Conservation (phyloP, 192 early-diverging fungal genomes). For the Gaertneriomyces sp. region DNA sequence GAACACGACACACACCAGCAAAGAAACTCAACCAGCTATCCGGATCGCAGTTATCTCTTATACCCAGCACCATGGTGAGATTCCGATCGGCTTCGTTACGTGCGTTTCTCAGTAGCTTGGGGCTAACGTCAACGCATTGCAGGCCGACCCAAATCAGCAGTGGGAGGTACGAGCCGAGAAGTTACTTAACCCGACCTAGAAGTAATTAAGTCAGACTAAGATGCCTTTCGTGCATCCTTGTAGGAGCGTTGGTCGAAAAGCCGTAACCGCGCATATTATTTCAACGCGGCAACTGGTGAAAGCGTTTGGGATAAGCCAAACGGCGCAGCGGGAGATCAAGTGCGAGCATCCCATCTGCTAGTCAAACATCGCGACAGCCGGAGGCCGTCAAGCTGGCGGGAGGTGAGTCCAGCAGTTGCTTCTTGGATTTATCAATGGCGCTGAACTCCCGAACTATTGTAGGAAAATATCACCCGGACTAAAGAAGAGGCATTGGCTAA, state of each 20-base stretch:
- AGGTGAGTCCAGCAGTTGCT: slow-evolving; percentile 45
- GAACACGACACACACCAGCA: too few species aligned
- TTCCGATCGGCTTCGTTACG: too few species aligned
- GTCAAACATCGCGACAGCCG: slow-evolving; percentile 86
- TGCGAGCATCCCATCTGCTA: slow-evolving; percentile 85
- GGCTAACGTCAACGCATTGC: too few species aligned
- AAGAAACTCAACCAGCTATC: too few species aligned
- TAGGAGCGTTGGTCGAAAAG: slow-evolving; percentile 42
- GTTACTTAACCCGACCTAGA: not conserved
- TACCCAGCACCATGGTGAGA: too few species aligned
- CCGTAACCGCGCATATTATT: slow-evolving; percentile 43
- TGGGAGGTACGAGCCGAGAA: not conserved
- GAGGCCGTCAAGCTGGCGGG: slow-evolving; percentile 85
- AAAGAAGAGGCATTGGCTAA: slow-evolving; percentile 81
- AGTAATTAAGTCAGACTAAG: not conserved
- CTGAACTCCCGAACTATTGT: slow-evolving; percentile 1
- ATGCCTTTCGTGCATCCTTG: slow-evolving; percentile 4
- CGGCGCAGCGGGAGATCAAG: slow-evolving; percentile 12
- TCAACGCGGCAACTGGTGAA: slow-evolving; percentile 39
- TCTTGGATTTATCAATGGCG: not conserved
- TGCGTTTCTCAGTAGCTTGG: too few species aligned
- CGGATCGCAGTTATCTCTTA: too few species aligned
- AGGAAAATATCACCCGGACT: slow-evolving; percentile 84
- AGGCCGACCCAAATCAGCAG: slow-evolving; percentile 1
- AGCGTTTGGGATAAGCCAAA: slow-evolving; percentile 43